Percentiles rank a stretch among this genome's conserved stretches.
These are phyloP conservation scores for Apiotrichum brassicae DNA, from an alignment of 1,284 basidiomycete species.

Conservation along the genomic window DNA sequence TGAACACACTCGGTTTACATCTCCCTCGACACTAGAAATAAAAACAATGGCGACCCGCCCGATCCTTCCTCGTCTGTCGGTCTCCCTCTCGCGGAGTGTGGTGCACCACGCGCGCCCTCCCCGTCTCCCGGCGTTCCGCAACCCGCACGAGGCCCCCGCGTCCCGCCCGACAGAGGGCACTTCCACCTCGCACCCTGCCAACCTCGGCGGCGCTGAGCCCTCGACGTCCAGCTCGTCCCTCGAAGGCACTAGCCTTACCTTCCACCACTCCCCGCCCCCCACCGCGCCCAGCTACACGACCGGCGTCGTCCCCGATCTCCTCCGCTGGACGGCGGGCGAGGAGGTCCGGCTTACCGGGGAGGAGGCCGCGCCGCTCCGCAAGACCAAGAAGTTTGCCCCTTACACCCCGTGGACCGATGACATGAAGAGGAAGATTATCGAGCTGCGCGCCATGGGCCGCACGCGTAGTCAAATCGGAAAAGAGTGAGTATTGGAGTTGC, in stretches of 20 bases:
- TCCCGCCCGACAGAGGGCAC: slow-evolving; percentile 36
- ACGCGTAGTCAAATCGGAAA: slow-evolving; percentile 31
- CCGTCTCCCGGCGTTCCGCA: slow-evolving; percentile 27
- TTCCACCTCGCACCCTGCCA: slow-evolving; percentile 24
- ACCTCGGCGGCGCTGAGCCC: neutral
- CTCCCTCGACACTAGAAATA: too few relatives aligned
- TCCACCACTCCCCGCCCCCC: slow-evolving; percentile 42
- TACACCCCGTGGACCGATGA: slow-evolving; percentile 7
- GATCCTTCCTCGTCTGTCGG: slow-evolving; percentile 3
- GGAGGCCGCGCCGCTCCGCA: slow-evolving; percentile 21
- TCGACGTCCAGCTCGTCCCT: slow-evolving; percentile 11
- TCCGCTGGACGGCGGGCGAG: slow-evolving; percentile 35
- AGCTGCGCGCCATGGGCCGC: slow-evolving; percentile 26
- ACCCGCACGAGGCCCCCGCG: slow-evolving; percentile 26
- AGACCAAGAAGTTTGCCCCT: neutral
- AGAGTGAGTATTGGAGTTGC: slow-evolving; percentile 32
- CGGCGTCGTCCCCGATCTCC: slow-evolving; percentile 31
- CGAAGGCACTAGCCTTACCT: slow-evolving; percentile 23
- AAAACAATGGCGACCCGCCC: slow-evolving; percentile 10
- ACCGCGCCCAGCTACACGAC: slow-evolving; percentile 38
- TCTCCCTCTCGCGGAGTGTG: slow-evolving; percentile 20
- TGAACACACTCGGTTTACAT: too few relatives aligned
- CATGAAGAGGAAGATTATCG: slow-evolving; percentile 8
- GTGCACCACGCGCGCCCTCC: slow-evolving; percentile 40
- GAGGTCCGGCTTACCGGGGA: slow-evolving; percentile 27